These are phyloP conservation scores for Dryadomyces quercivorus DNA, from an alignment of 2,329 filamentous ascomycete genomes.

Conservation along the genomic window DNA sequence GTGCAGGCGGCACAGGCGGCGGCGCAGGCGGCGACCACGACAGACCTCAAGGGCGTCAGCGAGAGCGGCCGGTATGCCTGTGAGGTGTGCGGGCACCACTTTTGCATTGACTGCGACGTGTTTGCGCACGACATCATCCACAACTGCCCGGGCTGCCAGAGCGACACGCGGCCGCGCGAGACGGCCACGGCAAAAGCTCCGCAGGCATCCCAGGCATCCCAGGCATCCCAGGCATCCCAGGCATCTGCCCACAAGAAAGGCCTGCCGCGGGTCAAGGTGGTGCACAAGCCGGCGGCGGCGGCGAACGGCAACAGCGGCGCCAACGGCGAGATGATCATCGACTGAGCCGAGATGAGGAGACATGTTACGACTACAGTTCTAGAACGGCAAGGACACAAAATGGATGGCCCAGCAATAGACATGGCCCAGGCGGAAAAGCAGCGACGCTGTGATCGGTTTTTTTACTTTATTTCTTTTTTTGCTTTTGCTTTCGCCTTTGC, in stretches of 20 bases:
- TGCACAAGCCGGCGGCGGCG: background rate
- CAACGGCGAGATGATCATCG: background rate
- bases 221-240: background rate
- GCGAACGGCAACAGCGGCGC: background rate
- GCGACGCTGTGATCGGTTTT: background rate
- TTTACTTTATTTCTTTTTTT: background rate
- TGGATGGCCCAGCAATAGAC: background rate
- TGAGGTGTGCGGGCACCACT: conserved; percentile 75
- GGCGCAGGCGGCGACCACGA: conserved; percentile 2
- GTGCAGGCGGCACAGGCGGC: background rate
- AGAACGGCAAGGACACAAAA: background rate
- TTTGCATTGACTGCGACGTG: conserved; percentile 96
- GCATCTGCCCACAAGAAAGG: background rate
- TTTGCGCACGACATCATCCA: conserved; percentile 91
- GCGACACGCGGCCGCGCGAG: conserved; percentile 24
- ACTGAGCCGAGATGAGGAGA: background rate
- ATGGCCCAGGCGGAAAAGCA: too few relatives aligned
- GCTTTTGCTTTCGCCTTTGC: background rate
- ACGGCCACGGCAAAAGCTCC: background rate
- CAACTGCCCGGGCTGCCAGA: conserved; percentile 86
- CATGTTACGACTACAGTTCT: background rate
- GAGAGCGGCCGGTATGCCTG: conserved; percentile 86
- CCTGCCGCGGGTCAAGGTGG: background rate
- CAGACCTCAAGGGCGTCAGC: conserved; percentile 37
- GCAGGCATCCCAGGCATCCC: background rate